Evolutionary conservation across 768 basidiomycete species (phyloP), one percentile per base, ranked within the genome.

Genomic region (Suillus decipiens): DNA sequence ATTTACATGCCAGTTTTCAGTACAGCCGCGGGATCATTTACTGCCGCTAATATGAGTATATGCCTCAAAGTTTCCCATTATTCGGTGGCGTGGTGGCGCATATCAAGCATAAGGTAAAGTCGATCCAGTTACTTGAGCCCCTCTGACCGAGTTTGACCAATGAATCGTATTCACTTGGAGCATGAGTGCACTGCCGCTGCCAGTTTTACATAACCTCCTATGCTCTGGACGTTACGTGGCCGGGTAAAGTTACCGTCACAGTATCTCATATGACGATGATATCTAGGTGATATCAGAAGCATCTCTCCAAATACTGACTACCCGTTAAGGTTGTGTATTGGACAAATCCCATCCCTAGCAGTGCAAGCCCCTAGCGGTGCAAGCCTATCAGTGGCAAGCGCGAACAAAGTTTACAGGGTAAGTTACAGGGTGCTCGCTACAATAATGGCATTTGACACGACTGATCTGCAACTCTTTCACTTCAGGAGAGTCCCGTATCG

Each of bases 221-320:
- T 90, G 87, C 70, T 79, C 82, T 45, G 85, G 87, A 11, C 77
- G 85, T 19, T 89, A 75, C 68, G 76, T 77, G 84, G 28, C 28
- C 48, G 28, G 85, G 19, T 78, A 71, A 9, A 76, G 70, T 61
- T 89, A 90, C 71, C 67, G 79, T 5, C 86, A 78, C 69, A 79
- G 88, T 85, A 15, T 81, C 86, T 14, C 89, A 80, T 68, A 70
- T 77, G 50, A 86, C 87, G 33, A 87, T 88, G 69, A 84, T 89
- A 84, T 89, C 62, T 89, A 84, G 85, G 77, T 88, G 84, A 86
- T 85, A 65, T 22, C 68, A 61, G 34, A 22, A 24, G 61, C 43
- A 22, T 22, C 45, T 31, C 59, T 31, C 61, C 22, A 59, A 41
- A 41, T 28, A 34, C 45, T 54, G 65, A 43, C n/a, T 42, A 17